phyloP scores from a whole-genome alignment of 1,284 basidiomycete species.

The Heterobasidion irregulare region DNA sequence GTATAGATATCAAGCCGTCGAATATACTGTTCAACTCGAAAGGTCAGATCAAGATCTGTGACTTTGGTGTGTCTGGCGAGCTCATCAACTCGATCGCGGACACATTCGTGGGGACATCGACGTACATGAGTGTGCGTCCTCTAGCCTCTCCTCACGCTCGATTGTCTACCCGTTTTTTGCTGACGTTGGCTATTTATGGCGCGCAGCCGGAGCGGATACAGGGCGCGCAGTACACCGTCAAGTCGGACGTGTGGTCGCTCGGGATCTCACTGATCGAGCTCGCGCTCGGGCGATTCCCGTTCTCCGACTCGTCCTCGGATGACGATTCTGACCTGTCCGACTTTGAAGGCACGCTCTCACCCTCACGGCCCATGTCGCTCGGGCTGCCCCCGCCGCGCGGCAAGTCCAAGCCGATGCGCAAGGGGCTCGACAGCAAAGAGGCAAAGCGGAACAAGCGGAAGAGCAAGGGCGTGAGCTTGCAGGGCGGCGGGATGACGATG shows the following conservation, averaged over 20 bases:
- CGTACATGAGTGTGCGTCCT: conserved; percentile 99
- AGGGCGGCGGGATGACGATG: conserved; percentile 92
- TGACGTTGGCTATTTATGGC: conserved; percentile 7
- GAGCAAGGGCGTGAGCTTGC: conserved; percentile 80
- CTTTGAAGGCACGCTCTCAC: conserved; percentile 61
- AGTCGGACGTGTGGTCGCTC: conserved; percentile 96
- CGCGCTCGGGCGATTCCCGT: conserved; percentile 89
- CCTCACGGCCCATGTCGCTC: conserved; percentile 39
- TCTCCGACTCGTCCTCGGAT: conserved; percentile 62
- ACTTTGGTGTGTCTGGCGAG: conserved; percentile 98
- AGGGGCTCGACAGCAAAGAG: conserved; percentile 40
- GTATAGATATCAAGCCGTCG: conserved; percentile 93
- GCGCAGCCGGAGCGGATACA: conserved; percentile 94
- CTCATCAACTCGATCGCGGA: conserved; percentile 98
- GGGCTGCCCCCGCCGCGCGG: conserved; percentile 15
- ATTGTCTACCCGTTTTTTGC: not conserved
- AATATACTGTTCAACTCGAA: conserved; percentile 93
- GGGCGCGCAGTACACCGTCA: conserved; percentile 95
- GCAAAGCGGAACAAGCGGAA: conserved; percentile 49
- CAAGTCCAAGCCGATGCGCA: conserved; percentile 30
- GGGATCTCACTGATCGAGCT: conserved; percentile 95
- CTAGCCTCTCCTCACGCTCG: too few relatives aligned
- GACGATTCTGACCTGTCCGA: conserved; percentile 59
- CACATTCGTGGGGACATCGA: conserved; percentile 97
- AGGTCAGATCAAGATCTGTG: conserved; percentile 97